Conservation (phyloP, 495 filamentous ascomycete genomes). For the Neurospora cerealis region DNA sequence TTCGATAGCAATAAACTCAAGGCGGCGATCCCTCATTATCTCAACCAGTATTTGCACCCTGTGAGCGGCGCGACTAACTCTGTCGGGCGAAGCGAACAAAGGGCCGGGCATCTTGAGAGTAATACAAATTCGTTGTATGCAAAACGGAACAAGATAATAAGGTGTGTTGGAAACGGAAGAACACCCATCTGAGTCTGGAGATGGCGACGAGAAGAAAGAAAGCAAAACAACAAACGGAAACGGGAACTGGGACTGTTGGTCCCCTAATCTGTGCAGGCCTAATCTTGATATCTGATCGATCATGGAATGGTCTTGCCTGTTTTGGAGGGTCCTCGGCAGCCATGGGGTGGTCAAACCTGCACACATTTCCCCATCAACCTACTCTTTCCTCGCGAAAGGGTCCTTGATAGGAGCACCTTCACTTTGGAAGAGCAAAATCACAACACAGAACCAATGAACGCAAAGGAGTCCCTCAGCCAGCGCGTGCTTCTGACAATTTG, state of each 20-base stretch:
- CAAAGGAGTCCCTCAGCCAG: neutral
- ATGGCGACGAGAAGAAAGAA: neutral
- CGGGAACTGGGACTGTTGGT: neutral
- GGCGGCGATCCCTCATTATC: neutral
- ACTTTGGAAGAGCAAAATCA: neutral
- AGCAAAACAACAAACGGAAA: neutral
- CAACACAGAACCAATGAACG: neutral
- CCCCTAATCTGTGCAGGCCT: neutral
- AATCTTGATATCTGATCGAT: neutral
- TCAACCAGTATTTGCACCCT: neutral
- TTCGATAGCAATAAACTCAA: neutral
- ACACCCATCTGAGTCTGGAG: neutral
- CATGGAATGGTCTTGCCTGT: neutral
- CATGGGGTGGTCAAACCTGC: neutral
- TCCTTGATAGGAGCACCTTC: neutral
- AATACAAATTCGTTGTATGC: neutral
- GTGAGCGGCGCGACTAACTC: neutral
- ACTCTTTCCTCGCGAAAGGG: neutral
- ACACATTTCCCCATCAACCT: neutral
- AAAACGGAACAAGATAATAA: neutral
- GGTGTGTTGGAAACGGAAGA: neutral
- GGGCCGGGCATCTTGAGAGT: neutral
- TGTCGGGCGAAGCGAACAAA: neutral
- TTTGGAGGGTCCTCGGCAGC: neutral
- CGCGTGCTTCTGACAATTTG: neutral